Conservation (phyloP, 495 filamentous ascomycete genomes). For the Elaphomyces granulatus region DNA sequence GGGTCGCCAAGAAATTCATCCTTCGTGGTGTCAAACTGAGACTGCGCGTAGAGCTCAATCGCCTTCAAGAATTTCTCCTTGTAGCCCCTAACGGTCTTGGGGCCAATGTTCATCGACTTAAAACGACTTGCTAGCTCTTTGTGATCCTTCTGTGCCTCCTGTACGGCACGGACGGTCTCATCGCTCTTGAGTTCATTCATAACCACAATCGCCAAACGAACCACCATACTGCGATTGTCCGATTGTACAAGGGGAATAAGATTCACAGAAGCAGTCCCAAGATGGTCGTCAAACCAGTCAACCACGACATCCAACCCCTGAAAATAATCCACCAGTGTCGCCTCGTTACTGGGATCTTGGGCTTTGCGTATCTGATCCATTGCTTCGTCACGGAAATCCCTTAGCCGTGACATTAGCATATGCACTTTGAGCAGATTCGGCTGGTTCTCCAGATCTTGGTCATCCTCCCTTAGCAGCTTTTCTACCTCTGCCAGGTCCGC, state of each 20-base stretch:
- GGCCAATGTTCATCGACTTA: slow-evolving; percentile 83
- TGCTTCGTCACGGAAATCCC: slow-evolving; percentile 88
- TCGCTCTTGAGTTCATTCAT: slow-evolving; percentile 95
- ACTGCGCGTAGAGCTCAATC: slow-evolving; percentile 56
- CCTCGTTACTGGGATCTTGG: slow-evolving; percentile 55
- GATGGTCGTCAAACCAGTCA: slow-evolving; percentile 89
- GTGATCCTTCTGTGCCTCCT: slow-evolving; percentile 89
- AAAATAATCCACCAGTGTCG: slow-evolving; percentile 79
- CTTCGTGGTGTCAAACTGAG: slow-evolving; percentile 58
- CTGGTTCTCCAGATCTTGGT: slow-evolving; percentile 75
- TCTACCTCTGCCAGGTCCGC: slow-evolving; percentile 59
- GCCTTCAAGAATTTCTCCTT: slow-evolving; percentile 85
- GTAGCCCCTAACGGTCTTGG: slow-evolving; percentile 85
- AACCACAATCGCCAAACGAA: slow-evolving; percentile 78
- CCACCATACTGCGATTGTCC: slow-evolving; percentile 78
- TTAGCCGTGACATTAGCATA: slow-evolving; percentile 77
- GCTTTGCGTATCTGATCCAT: slow-evolving; percentile 82
- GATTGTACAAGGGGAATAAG: slow-evolving; percentile 71
- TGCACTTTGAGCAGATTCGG: slow-evolving; percentile 80
- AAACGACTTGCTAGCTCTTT: slow-evolving; percentile 85
- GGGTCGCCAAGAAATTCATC: slow-evolving; percentile 71
- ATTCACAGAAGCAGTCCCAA: slow-evolving; percentile 76
- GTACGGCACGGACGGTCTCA: slow-evolving; percentile 72
- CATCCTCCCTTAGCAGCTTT: slow-evolving; percentile 62
- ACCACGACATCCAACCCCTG: slow-evolving; percentile 72